Conservation (phyloP, 1,284 basidiomycete genomes). For the Cutaneotrichosporon dermatis region DNA sequence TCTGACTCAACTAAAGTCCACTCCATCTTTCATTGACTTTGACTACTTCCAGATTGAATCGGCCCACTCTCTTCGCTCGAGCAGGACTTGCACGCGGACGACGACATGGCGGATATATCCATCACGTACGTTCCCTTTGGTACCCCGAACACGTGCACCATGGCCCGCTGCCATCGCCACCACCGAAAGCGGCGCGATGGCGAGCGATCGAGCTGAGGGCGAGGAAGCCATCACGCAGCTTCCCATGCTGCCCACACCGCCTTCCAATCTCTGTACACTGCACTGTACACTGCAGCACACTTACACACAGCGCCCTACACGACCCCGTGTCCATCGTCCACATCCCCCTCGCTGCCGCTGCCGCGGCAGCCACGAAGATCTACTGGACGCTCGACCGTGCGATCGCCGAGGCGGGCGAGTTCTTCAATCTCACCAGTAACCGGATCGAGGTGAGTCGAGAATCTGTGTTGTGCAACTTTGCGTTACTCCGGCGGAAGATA, state of each 20-base stretch:
- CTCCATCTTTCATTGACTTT: neutral
- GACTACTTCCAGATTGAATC: neutral
- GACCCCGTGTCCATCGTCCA: constrained; percentile 41
- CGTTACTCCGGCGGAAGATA: no score
- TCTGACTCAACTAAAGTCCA: no score
- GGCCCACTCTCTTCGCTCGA: neutral
- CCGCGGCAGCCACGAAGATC: constrained; percentile 26
- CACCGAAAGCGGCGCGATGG: no score
- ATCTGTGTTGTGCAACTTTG: neutral
- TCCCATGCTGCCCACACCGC: no score
- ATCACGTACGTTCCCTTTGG: neutral
- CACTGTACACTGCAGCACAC: neutral
- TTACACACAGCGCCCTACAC: constrained; percentile 25
- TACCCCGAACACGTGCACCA: no score
- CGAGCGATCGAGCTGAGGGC: neutral
- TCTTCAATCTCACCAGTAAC: constrained; percentile 45
- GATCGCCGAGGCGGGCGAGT: constrained; percentile 25
- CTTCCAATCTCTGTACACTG: no score
- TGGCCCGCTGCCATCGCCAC: no score
- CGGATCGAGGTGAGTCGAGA: constrained; percentile 32
- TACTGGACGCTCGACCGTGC: constrained; percentile 42
- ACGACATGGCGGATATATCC: neutral
- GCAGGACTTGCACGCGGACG: neutral
- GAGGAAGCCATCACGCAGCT: no score
- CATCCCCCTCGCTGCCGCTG: constrained; percentile 30